phyloP scores from a whole-genome alignment of 345 rosid genomes.

The Pseudoturritis turrita region DNA sequence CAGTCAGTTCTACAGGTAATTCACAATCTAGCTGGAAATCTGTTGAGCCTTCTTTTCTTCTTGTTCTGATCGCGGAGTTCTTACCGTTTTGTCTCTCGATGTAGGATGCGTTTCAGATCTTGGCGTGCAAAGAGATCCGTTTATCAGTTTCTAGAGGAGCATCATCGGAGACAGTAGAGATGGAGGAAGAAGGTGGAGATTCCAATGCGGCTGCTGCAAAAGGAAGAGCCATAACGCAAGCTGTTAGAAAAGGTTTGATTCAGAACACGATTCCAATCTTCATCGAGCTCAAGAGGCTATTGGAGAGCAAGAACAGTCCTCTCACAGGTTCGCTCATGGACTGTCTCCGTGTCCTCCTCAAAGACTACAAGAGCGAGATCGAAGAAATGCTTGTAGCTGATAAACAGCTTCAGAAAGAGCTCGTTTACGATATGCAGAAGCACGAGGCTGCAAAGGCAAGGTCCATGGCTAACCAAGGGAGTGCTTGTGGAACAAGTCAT shows the following conservation, averaged over 20 bases:
- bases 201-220: constrained; percentile 54
- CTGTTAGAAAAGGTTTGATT: constrained; percentile 80
- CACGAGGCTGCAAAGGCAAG: constrained; percentile 68
- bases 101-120: constrained; percentile 87
- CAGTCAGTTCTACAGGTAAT: constrained; percentile 88
- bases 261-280: constrained; percentile 95
- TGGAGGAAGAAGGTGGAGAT: constrained; percentile 36
- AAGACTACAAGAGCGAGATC: constrained; percentile 92
- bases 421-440: constrained; percentile 86
- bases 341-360: constrained; percentile 77
- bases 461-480: constrained; percentile 48
- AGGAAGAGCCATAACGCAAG: constrained; percentile 87
- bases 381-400: constrained; percentile 92
- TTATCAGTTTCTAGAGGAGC: constrained; percentile 52
- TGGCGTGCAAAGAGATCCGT: constrained; percentile 87
- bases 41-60: background rate
- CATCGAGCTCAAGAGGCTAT: constrained; percentile 81
- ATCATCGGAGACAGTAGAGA: constrained; percentile 50
- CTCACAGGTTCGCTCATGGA: constrained; percentile 93
- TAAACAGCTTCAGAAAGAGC: constrained; percentile 90
- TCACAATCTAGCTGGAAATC: background rate
- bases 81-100: background rate
- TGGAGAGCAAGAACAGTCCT: constrained; percentile 90
- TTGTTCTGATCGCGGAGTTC: background rate
- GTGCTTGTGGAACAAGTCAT: constrained; percentile 35